These are phyloP conservation scores for Penicillium psychrofluorescens DNA, from an alignment of 495 filamentous ascomycete genomes.

Conservation along the genomic window DNA sequence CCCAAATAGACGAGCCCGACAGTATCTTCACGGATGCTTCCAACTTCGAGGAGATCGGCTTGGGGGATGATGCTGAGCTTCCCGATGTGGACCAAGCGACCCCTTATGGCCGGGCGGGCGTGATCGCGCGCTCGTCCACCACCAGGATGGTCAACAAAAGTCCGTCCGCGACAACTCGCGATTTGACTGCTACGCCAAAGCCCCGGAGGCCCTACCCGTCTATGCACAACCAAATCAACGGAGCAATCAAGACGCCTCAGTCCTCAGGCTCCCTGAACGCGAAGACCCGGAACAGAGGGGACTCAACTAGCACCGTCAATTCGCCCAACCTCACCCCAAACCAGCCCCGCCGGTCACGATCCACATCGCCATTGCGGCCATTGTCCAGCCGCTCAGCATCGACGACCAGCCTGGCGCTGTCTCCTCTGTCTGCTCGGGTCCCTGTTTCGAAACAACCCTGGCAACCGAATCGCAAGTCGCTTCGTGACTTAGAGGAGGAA, in stretches of 20 bases:
- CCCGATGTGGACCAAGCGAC: constrained; percentile 18
- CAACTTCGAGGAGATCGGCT: constrained; percentile 90
- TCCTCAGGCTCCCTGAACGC: constrained; percentile 14
- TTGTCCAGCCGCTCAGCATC: constrained; percentile 23
- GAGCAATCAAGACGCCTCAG: constrained; percentile 13
- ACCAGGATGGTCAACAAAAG: constrained; percentile 25
- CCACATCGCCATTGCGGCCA: constrained; percentile 32
- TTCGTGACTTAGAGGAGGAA: constrained; percentile 76
- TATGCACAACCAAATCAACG: constrained; percentile 25
- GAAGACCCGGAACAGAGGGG: constrained; percentile 17
- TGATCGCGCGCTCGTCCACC: constrained; percentile 25
- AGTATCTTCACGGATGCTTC: constrained; percentile 59
- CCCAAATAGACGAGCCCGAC: constrained; percentile 57
- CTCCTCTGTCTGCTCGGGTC: constrained; percentile 23
- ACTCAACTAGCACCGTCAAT: constrained; percentile 12
- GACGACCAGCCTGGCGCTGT: constrained; percentile 29
- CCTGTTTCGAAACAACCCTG: constrained; percentile 44
- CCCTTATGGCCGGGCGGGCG: constrained; percentile 22
- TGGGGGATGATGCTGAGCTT: constrained; percentile 57
- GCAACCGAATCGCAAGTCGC: constrained; percentile 72
- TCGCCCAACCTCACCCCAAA: constrained; percentile 18
- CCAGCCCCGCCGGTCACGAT: constrained; percentile 30
- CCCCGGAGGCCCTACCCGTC: constrained; percentile 31
- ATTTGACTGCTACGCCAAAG: constrained; percentile 35
- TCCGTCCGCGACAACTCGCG: constrained; percentile 30